Evolutionary conservation across 2,329 filamentous ascomycete species (phyloP), one percentile per base, ranked within the genome.

Genomic region (Phialophora chinensis): DNA sequence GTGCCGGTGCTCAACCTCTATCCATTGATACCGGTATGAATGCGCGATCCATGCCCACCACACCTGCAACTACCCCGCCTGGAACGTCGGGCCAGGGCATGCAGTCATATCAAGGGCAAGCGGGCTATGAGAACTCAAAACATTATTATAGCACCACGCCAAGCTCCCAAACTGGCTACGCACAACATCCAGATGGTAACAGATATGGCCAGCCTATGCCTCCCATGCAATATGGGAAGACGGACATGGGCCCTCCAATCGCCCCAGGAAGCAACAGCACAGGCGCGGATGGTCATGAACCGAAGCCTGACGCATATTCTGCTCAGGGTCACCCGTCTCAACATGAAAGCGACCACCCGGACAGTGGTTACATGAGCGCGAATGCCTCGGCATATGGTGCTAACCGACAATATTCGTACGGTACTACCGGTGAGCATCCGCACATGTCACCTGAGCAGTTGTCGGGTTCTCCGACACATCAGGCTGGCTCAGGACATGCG

Each of bases 21-120:
- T 89, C 91, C 31, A 92, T 96, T 74, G 92, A 96, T 73, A 92
- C 91, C 29, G 86, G 87, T 66, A 81, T 95, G 73, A 92, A 90
- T 78, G 83, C 90, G 67, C 90, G 92, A 73, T 96, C 92, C 69
- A 92, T 97, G 84, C 93, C 92, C 62, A 92, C 90, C 10, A 96
- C 92, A n/a, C 92, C 92, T 67, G 92, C 92, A 29, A 94, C 92
- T 5, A 96, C 94, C 0, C 93, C 94, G 12, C 94, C 94, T 0
- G 92, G 91, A 27, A 87, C 85, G 68, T 84, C 86, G 31, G 84
- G 96, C 69, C 90, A 92, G 73, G 89, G 86, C 74, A 92, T 97
- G 85, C 90, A 90, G 73, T 82, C 88, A 3, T 97, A 97, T 77
- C 90, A 88, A 60, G 69, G 86, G 81, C 72, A 88, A 82, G 65